Evolutionary conservation across 495 filamentous ascomycete species (phyloP).

Genomic region (Penicillium salamii): DNA sequence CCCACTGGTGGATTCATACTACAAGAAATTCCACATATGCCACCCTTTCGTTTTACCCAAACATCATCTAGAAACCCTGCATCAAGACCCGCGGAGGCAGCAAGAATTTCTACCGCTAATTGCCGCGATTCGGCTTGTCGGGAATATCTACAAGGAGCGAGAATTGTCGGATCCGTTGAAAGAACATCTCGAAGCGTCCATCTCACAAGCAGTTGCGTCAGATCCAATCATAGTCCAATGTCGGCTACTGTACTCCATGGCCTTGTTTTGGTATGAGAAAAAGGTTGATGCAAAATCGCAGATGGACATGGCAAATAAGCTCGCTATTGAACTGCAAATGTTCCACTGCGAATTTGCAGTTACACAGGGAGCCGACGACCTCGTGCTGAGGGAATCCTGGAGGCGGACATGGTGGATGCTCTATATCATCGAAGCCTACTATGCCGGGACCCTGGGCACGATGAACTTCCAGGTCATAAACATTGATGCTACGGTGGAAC

Average conservation of each 20-base stretch:
- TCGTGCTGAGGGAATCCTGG: conserved; percentile 28
- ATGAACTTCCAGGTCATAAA: conserved; percentile 50
- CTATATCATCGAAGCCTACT: conserved; percentile 29
- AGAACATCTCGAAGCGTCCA: too few species aligned
- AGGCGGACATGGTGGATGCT: conserved; percentile 39
- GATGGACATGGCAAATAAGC: conserved; percentile 24
- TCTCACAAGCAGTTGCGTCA: neutral
- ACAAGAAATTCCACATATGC: too few species aligned
- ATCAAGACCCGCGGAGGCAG: too few species aligned
- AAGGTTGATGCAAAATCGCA: conserved; percentile 20
- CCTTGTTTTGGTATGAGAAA: conserved; percentile 30
- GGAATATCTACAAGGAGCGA: too few species aligned
- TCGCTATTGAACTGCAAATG: conserved; percentile 38
- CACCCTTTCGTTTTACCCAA: too few species aligned
- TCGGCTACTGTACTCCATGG: conserved; percentile 31
- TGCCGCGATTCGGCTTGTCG: too few species aligned
- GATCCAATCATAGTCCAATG: conserved; percentile 32
- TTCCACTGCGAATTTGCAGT: conserved; percentile 17
- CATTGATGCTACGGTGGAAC: conserved; percentile 54
- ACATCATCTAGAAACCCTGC: conserved; percentile 22
- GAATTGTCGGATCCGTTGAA: too few species aligned
- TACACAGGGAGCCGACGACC: conserved; percentile 17
- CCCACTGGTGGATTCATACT: too few species aligned
- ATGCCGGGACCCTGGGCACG: conserved; percentile 28
- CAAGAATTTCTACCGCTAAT: too few species aligned